Evolutionary conservation across 345 rosid species (phyloP).

Genomic region (Crucihimalaya himalaica): DNA sequence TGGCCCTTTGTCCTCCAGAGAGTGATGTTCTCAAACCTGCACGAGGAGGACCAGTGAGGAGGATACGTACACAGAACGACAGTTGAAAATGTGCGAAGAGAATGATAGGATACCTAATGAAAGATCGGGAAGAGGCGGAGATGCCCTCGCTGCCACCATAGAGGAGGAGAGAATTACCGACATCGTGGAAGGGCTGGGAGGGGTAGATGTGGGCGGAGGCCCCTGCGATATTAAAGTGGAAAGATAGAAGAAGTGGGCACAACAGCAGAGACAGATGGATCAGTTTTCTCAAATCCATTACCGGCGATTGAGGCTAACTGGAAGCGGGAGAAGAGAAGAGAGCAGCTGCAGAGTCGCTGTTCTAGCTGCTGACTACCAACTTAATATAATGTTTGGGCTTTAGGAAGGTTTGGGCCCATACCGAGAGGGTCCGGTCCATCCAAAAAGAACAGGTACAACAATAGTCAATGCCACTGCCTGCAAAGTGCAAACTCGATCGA

Average conservation of each 20-base stretch:
- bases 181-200: constrained; percentile 64
- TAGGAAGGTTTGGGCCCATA: not conserved
- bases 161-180: constrained; percentile 85
- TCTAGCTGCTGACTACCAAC: constrained; percentile 16
- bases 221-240: constrained; percentile 25
- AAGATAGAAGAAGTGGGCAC: constrained; percentile 34
- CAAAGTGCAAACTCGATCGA: constrained; percentile 23
- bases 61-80: not conserved
- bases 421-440: not conserved
- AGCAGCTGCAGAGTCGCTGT: constrained; percentile 30
- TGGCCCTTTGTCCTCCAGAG: constrained; percentile 61
- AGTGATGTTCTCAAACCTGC: constrained; percentile 78
- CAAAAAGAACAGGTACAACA: not conserved
- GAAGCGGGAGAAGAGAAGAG: constrained; percentile 3
- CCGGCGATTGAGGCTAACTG: constrained; percentile 25
- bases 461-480: constrained; percentile 38
- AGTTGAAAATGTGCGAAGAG: constrained; percentile 14
- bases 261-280: constrained; percentile 14
- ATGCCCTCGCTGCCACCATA: constrained; percentile 98
- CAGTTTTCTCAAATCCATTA: constrained; percentile 46
- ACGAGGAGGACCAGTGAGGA: constrained; percentile 11
- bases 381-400: constrained; percentile 10
- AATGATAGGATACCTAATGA: constrained; percentile 53
- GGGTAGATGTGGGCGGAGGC: constrained; percentile 78
- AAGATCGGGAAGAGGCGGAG: constrained; percentile 51